Base-by-base conservation (phyloP, 257 asterid species). In the Fraxinus excelsior region DNA sequence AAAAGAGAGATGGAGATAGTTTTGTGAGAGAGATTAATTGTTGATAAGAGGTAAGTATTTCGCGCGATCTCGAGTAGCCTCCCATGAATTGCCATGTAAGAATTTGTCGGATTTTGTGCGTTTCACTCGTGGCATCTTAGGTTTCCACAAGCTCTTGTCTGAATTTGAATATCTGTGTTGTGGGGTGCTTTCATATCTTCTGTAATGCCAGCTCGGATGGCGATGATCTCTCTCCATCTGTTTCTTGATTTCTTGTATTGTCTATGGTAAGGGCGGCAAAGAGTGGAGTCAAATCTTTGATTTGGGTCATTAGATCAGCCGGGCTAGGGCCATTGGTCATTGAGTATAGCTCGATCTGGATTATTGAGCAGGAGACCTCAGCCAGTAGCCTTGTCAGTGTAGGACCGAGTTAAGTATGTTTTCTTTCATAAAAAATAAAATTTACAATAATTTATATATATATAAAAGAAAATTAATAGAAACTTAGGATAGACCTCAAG, bases 31-130 rank as follows among this genome's bases (percentile, higher is more conserved):
- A 58, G 85, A 79, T 74, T 78, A 68, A 42, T 82, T 42, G 77
- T 38, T 82, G 98, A 90, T 88, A 91, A 94, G 96, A 81, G 97
- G 87, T 56, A 46, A 74, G 64, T 37, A 58, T 51, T 80, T 25
- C 83, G 84, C 90, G 94, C 93, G 88, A 94, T 92, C 98, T 82
- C 75, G 69, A 66, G 79, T 42, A 65, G 26, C 98, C 94, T 88
- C 40, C 90, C 71, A 70, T 42, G 38, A 23, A 28, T 5, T 51
- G 94, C 87, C 98, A 92, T 82, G 96, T 92, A 89, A 85, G 72
- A 11, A 12, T 0, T 1, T 19, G 64, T 78, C 84, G 92, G 86
- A 73, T 3, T 71, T 53, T 73, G 38, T 72, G 46, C 0, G 40
- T 62, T 74, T 74, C 80, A 72, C 79, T 21, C 84, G 92, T 89